Evolutionary conservation across 2,329 filamentous ascomycete species (phyloP), one percentile per base, ranked within the genome.

Genomic region (Talaromyces sp.): DNA sequence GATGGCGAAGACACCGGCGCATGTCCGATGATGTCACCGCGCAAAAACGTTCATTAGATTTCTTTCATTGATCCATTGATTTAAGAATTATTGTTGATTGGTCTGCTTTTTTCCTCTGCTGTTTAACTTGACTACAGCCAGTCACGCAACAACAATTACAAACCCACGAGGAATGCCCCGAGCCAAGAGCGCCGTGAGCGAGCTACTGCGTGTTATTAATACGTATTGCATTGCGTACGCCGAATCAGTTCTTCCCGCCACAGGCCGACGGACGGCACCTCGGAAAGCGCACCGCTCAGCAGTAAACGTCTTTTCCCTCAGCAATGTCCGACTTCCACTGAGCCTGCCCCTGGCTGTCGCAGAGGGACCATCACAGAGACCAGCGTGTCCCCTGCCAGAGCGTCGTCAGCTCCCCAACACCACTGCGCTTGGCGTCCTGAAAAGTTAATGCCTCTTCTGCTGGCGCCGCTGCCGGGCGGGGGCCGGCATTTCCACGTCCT

Each of bases 391-490:
- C 28, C 28, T 53, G 49, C 44, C 44, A 47, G 2, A 22, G 44
- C 44, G 49, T 53, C 49, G 49, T 53, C 49, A 53, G 49, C 49
- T 17, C 17, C 3, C 44, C 44, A 39, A 17, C 36, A 39, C 36
- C 22, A 47, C 4, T 30, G 49, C 19, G 49, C 49, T 59, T 59
- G 33, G 56, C 57, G 44, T 47, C 22, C 52, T 55, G 1, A 22
- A 22, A 22, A 22, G 22, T 22, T 54, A 15, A 62, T 62, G 60
- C 58, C 51, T 62, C 32, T 62, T 42, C 60, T 62, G 60, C 60
- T 10, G 19, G 19, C 60, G 60, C 56, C 60, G 60, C 57, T 62
- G 54, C 19, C 47, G 49, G 27, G 60, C 60, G 49, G 60, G 55
- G 55, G 60, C 49, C 60, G 53, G 56, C 56, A 52, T 30, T 59